These are phyloP conservation scores for Pulicaria dysenterica DNA, from an alignment of 129 eudicot genomes.

Conservation along the genomic window DNA sequence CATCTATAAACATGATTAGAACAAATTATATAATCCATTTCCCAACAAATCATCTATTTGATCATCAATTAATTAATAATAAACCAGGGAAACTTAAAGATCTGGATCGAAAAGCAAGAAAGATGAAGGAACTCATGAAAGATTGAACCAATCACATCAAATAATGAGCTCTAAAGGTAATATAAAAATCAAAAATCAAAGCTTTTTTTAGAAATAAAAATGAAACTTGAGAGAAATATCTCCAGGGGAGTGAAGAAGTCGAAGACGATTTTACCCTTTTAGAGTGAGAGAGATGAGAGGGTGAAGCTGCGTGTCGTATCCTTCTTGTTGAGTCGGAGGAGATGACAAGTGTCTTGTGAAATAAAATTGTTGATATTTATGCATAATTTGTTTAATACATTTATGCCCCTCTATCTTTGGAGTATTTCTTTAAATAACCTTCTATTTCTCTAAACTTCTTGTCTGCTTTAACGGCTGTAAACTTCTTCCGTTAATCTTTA, in stretches of 20 bases:
- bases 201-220: slow-evolving; percentile 5
- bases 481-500: no score
- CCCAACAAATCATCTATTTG: slow-evolving; percentile 10
- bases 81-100: slow-evolving; percentile 26
- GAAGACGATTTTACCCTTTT: slow-evolving; percentile 58
- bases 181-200: slow-evolving; percentile 6
- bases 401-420: slow-evolving; percentile 8
- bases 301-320: slow-evolving; percentile 47
- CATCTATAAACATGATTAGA: slow-evolving; percentile 20
- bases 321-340: slow-evolving; percentile 49
- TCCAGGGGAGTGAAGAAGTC: slow-evolving; percentile 20
- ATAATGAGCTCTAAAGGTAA: background rate
- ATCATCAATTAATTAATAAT: background rate
- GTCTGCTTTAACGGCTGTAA: background rate
- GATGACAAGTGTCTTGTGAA: slow-evolving; percentile 67
- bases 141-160: slow-evolving; percentile 23
- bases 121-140: slow-evolving; percentile 18
- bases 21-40: background rate
- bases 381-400: slow-evolving; percentile 1
- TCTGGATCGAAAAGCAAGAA: slow-evolving; percentile 28
- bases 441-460: background rate
- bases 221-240: slow-evolving; percentile 8
- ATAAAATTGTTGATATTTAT: slow-evolving; percentile 30
- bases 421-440: background rate
- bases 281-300: slow-evolving; percentile 21